Evolutionary conservation across 2,329 filamentous ascomycete genomes (phyloP).

Genomic region (Stagonosporopsis tanaceti): DNA sequence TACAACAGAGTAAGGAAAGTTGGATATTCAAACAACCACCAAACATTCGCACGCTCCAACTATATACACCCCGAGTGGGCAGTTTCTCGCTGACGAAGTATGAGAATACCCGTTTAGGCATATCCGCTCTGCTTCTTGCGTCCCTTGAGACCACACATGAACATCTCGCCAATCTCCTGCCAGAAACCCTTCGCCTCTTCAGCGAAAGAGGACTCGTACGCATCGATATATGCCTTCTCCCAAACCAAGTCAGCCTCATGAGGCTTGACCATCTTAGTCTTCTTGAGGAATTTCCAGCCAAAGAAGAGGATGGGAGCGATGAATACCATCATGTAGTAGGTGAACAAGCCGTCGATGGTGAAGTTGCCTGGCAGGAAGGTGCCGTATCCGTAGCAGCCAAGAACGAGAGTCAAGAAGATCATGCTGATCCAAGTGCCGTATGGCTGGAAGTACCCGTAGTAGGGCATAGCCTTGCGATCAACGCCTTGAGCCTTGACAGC

Average conservation of each 20-base stretch:
- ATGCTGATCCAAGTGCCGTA: constrained; percentile 27
- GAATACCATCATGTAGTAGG: constrained; percentile 45
- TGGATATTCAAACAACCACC: neutral
- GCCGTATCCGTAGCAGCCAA: constrained; percentile 31
- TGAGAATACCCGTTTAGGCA: neutral
- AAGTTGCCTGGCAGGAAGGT: constrained; percentile 57
- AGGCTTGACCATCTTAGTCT: constrained; percentile 59
- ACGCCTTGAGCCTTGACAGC: constrained; percentile 57
- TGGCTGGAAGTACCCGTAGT: constrained; percentile 48
- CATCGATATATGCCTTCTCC: constrained; percentile 55
- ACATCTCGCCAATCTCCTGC: constrained; percentile 36
- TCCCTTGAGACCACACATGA: constrained; percentile 22
- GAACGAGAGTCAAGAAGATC: constrained; percentile 25
- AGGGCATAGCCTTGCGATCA: constrained; percentile 56
- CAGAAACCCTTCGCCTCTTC: constrained; percentile 37
- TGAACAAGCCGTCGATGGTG: constrained; percentile 58
- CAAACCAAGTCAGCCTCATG: constrained; percentile 53
- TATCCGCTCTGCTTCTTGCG: constrained; percentile 16
- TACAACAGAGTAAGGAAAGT: neutral
- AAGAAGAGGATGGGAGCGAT: constrained; percentile 45
- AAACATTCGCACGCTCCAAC: neutral
- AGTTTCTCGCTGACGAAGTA: neutral
- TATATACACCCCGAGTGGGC: neutral
- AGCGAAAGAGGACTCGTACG: constrained; percentile 34
- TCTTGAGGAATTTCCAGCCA: constrained; percentile 69